Conservation (phyloP, 768 basidiomycete genomes). For the Hygrophorus pudorinus region DNA sequence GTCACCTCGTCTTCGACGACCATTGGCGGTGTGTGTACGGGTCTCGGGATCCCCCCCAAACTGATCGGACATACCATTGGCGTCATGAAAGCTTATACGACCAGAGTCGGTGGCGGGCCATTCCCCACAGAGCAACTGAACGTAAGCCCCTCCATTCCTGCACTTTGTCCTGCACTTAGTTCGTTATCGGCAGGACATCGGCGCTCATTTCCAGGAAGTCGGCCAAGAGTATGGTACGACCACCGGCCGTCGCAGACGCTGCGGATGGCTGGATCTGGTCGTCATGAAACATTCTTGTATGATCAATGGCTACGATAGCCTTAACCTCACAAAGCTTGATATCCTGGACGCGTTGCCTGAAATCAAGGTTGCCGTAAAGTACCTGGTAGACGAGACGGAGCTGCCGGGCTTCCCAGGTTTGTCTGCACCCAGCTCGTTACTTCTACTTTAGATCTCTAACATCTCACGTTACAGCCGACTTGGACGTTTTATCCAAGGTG, state of each 20-base stretch:
- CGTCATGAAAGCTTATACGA: conserved; percentile 97
- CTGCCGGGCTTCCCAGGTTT: conserved; percentile 81
- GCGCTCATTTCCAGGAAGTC: conserved; percentile 85
- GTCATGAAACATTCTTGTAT: conserved; percentile 86
- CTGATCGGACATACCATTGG: conserved; percentile 81
- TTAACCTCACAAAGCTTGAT: conserved; percentile 97
- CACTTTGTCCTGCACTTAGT: not conserved
- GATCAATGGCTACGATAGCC: conserved; percentile 90
- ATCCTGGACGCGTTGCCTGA: conserved; percentile 76
- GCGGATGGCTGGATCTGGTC: conserved; percentile 97
- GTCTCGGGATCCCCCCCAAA: conserved; percentile 92
- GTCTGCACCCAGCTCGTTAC: conserved; percentile 14
- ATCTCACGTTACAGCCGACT: conserved; percentile 50
- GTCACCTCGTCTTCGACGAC: conserved; percentile 92
- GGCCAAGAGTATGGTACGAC: conserved; percentile 89
- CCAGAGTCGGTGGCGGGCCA: conserved; percentile 95
- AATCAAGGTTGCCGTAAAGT: conserved; percentile 83
- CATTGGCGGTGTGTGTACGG: conserved; percentile 94
- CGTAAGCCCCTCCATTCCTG: conserved; percentile 31
- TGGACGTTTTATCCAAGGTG: conserved; percentile 69
- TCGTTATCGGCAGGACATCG: conserved; percentile 47
- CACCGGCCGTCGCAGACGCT: conserved; percentile 85
- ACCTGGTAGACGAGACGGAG: conserved; percentile 68
- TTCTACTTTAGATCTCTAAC: not conserved
- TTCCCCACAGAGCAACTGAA: conserved; percentile 96